Evolutionary conservation across 495 filamentous ascomycete species (phyloP).

Genomic region (Penicillium dipodomyicola): DNA sequence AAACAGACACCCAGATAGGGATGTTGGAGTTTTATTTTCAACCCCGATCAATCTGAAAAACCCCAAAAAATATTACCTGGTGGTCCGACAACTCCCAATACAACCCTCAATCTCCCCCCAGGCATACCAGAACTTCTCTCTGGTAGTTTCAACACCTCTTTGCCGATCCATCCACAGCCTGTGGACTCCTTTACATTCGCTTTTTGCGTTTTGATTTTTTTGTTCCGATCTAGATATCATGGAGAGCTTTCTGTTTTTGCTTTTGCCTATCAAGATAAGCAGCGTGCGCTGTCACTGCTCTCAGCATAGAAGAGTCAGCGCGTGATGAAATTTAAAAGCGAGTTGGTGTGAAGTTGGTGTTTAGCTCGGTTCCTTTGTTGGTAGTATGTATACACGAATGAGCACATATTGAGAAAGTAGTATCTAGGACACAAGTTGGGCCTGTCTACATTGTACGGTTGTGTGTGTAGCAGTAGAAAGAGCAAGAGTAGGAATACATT

Average conservation of each 20-base stretch:
- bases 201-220: conserved; percentile 40
- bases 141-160: conserved; percentile 24
- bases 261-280: conserved; percentile 66
- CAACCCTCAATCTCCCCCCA: conserved; percentile 1
- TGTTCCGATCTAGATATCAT: conserved; percentile 70
- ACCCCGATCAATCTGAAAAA: conserved; percentile 8
- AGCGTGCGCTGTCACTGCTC: conserved; percentile 53
- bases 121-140: conserved; percentile 8
- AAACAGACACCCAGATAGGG: conserved; percentile 7
- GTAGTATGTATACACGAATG: conserved; percentile 20
- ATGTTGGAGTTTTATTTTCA: conserved; percentile 5
- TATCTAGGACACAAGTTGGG: conserved; percentile 3
- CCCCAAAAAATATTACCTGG: conserved; percentile 1
- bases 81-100: conserved; percentile 2
- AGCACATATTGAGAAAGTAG: conserved; percentile 20
- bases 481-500: background rate
- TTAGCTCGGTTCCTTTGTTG: conserved; percentile 18
- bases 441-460: background rate
- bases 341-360: conserved; percentile 23
- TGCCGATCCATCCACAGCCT: conserved; percentile 18
- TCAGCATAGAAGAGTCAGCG: conserved; percentile 21
- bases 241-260: conserved; percentile 51
- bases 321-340: conserved; percentile 20
- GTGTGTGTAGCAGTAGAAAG: background rate
- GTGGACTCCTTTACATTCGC: conserved; percentile 56